Evolutionary conservation across 2,329 filamentous ascomycete species (phyloP), one percentile per base, ranked within the genome.

Genomic region (Diaporthe caulivora): DNA sequence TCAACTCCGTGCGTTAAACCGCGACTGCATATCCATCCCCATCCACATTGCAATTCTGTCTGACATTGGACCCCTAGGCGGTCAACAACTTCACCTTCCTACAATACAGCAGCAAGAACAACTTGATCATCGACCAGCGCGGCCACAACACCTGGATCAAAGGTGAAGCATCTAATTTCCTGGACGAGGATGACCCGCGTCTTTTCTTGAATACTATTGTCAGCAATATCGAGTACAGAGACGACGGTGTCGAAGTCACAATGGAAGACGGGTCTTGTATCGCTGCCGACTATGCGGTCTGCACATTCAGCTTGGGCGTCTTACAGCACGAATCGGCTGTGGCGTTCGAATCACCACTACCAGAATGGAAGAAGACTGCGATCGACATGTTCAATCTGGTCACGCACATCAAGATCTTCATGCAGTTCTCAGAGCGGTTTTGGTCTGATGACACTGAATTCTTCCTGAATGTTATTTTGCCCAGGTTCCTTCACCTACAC

Each of bases 341-440:
- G 6, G 44, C 34, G 9, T 65, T 65, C 18, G 29, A 51, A 17
- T 44, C 60, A 24, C 15, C 29, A 2, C 60, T 65, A 7, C 60
- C 60, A 26, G 21, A 24, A 21, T 65, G 60, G 60, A 65, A 65
- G 13, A 51, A 65, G 44, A 51, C 42, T 0, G 17, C 60, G 1
- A 65, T 65, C 18, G 60, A 65, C 8, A 51, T 51, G 44, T 65
- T 65, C 29, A 37, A 51, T 4, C 7, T 51, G 13, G 60, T 44
- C 21, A 65, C 60, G 24, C 37, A 51, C 21, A 51, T 44, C 13
- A 65, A 65, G 60, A 51, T 65, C 17, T 65, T 65, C 60, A 34
- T 65, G 26, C 60, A 65, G 29, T 65, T 65, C 44, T 18, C 42
- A 1, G 44, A 65, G 13, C 51, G 29, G 3, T 65, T 65, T 29